Evolutionary conservation across 352 stramenopile genomes (phyloP).

Genomic region (Phytophthora fragariaefolia): DNA sequence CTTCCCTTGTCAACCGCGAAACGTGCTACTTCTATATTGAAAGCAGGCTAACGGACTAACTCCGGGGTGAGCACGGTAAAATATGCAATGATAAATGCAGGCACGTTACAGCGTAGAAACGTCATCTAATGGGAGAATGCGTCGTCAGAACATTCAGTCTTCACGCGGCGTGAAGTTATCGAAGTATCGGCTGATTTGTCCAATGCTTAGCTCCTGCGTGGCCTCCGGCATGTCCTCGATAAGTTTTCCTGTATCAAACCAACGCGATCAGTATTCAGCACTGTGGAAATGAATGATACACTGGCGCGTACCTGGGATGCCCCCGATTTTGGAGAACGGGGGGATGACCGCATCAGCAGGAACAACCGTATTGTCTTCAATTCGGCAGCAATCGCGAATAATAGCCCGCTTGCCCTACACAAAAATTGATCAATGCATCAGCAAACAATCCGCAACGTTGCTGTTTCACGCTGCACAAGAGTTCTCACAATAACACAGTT

Average conservation of each 20-base stretch:
- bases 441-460: not conserved
- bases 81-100: too few species aligned
- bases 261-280: not conserved
- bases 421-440: slow-evolving; percentile 7
- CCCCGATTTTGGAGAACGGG: slow-evolving; percentile 76
- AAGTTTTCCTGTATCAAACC: slow-evolving; percentile 54
- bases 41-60: too few species aligned
- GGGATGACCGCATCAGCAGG: slow-evolving; percentile 79
- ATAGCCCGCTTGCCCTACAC: slow-evolving; percentile 79
- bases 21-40: too few species aligned
- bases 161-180: slow-evolving; percentile 76
- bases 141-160: slow-evolving; percentile 29
- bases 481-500: slow-evolving; percentile 86
- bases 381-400: slow-evolving; percentile 86
- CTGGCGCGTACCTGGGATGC: slow-evolving; percentile 65
- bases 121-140: too few species aligned
- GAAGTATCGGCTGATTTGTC: slow-evolving; percentile 85
- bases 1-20: too few species aligned
- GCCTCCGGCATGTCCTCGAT: slow-evolving; percentile 83
- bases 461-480: not conserved
- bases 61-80: too few species aligned
- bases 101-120: too few species aligned
- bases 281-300: not conserved
- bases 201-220: slow-evolving; percentile 73
- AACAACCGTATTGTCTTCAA: slow-evolving; percentile 84